A percentile compares a stretch with the other conserved stretches of the same genome.
Conservation (phyloP, 805 yeast genomes). For the Lipomyces japonicus region DNA sequence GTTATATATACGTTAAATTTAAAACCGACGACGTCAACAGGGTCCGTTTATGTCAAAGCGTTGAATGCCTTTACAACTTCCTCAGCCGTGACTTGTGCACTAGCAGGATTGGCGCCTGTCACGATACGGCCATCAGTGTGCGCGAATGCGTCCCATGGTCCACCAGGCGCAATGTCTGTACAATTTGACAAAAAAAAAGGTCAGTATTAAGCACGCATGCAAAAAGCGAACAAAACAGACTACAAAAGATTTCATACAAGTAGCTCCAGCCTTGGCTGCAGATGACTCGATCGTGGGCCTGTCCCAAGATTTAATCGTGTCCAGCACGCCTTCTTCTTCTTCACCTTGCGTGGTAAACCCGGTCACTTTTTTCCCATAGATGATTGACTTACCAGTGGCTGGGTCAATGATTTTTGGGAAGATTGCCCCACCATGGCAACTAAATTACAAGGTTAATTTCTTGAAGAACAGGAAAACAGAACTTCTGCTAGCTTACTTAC, state of each 20-base stretch:
- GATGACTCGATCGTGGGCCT: slow-evolving; percentile 37
- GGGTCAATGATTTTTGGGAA: slow-evolving; percentile 48
- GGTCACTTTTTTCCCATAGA: slow-evolving; percentile 53
- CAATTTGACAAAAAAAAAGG: too few relatives aligned
- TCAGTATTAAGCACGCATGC: too few relatives aligned
- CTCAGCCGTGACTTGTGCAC: slow-evolving; percentile 50
- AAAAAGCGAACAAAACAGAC: too few relatives aligned
- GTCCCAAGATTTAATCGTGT: slow-evolving; percentile 4
- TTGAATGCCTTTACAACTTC: slow-evolving; percentile 37
- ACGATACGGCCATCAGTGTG: slow-evolving; percentile 56
- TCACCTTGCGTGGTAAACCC: slow-evolving; percentile 62
- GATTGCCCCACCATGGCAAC: slow-evolving; percentile 64
- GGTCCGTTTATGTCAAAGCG: too few relatives aligned
- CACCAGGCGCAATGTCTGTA: slow-evolving; percentile 39
- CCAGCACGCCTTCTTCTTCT: slow-evolving; percentile 24
- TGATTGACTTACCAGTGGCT: slow-evolving; percentile 44
- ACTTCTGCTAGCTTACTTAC: slow-evolving; percentile 39
- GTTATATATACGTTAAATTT: too few relatives aligned
- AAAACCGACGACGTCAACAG: too few relatives aligned
- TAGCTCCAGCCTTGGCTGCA: slow-evolving; percentile 34
- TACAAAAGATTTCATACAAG: too few relatives aligned
- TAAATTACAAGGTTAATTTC: too few relatives aligned
- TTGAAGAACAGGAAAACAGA: neutral
- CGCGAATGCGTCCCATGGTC: slow-evolving; percentile 51
- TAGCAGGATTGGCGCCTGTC: slow-evolving; percentile 65